These are phyloP conservation scores for Solanum bukasovii DNA, from an alignment of 257 asterid species.

Conservation along the genomic window DNA sequence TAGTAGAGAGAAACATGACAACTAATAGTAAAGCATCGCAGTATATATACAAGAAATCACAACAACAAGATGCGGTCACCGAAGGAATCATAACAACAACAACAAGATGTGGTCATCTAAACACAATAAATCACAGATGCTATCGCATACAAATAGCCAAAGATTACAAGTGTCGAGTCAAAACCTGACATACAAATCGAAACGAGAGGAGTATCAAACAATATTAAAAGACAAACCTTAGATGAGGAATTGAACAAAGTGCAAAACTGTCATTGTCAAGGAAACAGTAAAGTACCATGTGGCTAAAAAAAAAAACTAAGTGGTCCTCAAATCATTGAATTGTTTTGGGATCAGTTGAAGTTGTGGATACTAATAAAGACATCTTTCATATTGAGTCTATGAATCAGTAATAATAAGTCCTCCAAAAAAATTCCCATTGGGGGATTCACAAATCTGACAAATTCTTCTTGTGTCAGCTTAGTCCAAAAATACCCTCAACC, in stretches of 20 bases:
- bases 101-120: too few relatives aligned
- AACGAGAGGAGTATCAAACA: neutral
- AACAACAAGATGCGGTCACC: too few relatives aligned
- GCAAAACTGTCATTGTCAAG: neutral
- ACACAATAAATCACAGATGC: neutral
- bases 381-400: neutral
- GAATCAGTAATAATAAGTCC: neutral
- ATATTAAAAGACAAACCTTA: neutral
- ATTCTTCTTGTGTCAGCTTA: neutral
- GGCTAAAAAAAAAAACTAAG: neutral
- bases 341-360: neutral
- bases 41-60: too few relatives aligned
- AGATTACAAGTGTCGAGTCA: too few relatives aligned
- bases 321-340: neutral
- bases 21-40: rapidly evolving
- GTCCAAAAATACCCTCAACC: neutral
- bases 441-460: neutral
- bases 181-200: rapidly evolving
- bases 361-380: neutral
- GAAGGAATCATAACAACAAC: neutral
- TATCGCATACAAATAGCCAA: neutral
- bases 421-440: neutral
- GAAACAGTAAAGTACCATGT: neutral
- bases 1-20: neutral
- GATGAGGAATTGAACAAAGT: neutral